Percentiles rank a stretch among this genome's conserved stretches.
Evolutionary conservation across 1,284 basidiomycete genomes (phyloP).

Genomic region (Earliella scabrosa): DNA sequence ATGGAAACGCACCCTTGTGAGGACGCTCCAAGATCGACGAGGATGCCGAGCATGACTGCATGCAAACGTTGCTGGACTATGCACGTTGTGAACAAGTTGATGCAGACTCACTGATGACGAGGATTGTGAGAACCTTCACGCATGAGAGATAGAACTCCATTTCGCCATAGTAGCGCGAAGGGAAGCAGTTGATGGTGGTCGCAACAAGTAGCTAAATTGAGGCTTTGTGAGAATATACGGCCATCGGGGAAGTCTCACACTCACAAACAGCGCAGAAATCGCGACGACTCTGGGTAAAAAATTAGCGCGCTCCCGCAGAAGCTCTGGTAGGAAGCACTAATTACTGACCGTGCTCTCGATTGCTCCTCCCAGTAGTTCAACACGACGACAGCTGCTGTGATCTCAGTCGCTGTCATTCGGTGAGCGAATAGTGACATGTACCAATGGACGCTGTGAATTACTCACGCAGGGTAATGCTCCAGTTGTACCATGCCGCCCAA

Average conservation of each 20-base stretch:
- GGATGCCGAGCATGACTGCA: conserved; percentile 35
- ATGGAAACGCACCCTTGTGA: conserved; percentile 17
- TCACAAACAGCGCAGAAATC: too few relatives aligned
- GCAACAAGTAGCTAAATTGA: conserved; percentile 76
- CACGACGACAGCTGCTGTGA: conserved; percentile 32
- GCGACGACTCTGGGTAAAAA: too few relatives aligned
- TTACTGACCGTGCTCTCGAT: not conserved
- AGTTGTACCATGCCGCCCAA: conserved; percentile 39
- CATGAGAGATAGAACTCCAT: conserved; percentile 44
- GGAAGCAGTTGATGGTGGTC: conserved; percentile 41
- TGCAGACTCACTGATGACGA: conserved; percentile 34
- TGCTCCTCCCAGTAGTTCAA: conserved; percentile 28
- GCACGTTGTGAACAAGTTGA: not conserved
- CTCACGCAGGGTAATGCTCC: conserved; percentile 37
- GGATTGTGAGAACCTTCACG: conserved; percentile 43
- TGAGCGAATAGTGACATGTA: not conserved
- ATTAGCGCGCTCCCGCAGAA: too few relatives aligned
- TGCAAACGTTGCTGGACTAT: not conserved
- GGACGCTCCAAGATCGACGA: conserved; percentile 36
- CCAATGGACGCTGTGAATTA: not conserved
- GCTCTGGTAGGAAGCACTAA: not conserved
- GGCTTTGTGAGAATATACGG: conserved; percentile 34
- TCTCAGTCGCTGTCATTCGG: conserved; percentile 36
- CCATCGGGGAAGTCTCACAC: too few relatives aligned
- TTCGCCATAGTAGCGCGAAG: conserved; percentile 36